Base-by-base conservation (phyloP, 352 stramenopile species). In the Globisporangium recalcitrans region DNA sequence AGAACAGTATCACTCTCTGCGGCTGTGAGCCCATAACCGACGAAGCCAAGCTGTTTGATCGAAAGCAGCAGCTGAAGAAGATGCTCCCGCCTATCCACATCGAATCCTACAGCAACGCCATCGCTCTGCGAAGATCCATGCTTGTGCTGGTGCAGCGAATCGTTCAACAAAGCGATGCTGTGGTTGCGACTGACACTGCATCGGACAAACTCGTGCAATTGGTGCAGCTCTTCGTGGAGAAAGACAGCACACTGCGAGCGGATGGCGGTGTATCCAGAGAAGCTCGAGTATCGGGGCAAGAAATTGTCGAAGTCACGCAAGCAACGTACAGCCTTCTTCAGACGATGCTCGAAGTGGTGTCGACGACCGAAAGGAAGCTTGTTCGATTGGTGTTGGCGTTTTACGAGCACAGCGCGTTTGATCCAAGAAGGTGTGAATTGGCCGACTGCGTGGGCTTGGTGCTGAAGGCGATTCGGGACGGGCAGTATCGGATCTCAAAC, bases 21-120 rank as follows among this genome's bases (percentile, higher is more conserved):
- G 78, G 78, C 3, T 88, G 78, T 55, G 75, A 78, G 51, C 67
- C 70, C 3, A 73, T 73, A 51, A 59, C 60, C 26, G 63, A 82
- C 24, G 21, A 51, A 19, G 58, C 51, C 9, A 55, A 73, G 14
- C 54, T 80, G 14, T 52, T 64, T 9, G 64, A 80, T 27, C 69
- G 78, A 11, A 68, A 68, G 22, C 62, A 80, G 5, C 77, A 86
- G 21, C 40, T 88, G 22, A 85, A 83, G 59, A 52, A 67, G 27
- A 62, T 88, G 64, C 61, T 88, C 16, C 78, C 78, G 6, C 69
- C 63, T 11, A 78, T 88, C 16, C 62, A 77, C 38, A 63, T 88
- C 9, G 65, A 62, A 16, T 80, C 78, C 27, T 78, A 79, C 57
- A 52, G 38, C 11, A 61, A 62, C 40, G 67, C 78, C 11, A 65